Evolutionary conservation across 495 filamentous ascomycete species (phyloP).

Genomic region (Trichoderma gamsii): DNA sequence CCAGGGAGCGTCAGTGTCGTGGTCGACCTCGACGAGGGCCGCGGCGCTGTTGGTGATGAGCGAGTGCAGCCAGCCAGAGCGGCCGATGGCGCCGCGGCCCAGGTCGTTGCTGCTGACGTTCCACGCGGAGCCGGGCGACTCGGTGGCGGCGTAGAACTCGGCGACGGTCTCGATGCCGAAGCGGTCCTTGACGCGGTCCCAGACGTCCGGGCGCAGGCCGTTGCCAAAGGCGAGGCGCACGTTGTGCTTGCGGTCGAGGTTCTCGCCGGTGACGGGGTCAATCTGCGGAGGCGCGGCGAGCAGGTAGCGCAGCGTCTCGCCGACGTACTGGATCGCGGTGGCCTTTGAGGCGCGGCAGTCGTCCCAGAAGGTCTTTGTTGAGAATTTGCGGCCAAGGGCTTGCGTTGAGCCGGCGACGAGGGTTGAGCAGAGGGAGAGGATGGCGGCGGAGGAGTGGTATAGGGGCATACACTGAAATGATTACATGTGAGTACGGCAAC

Average conservation of each 20-base stretch:
- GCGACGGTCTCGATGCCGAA: conserved; percentile 74
- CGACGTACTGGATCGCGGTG: conserved; percentile 89
- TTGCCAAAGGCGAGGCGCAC: conserved; percentile 86
- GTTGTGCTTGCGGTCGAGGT: conserved; percentile 69
- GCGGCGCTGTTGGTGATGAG: conserved; percentile 44
- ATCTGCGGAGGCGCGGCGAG: conserved; percentile 61
- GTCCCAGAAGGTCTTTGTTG: conserved; percentile 72
- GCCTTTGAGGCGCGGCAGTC: conserved; percentile 67
- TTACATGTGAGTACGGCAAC: no score
- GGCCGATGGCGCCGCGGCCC: conserved; percentile 72
- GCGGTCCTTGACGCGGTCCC: conserved; percentile 79
- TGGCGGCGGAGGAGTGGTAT: conserved; percentile 77
- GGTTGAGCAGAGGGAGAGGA: conserved; percentile 60
- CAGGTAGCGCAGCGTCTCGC: conserved; percentile 89
- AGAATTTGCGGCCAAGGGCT: conserved; percentile 74
- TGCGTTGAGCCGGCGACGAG: conserved; percentile 60
- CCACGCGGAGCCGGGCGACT: conserved; percentile 66
- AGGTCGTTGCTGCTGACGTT: conserved; percentile 74
- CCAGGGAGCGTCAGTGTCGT: conserved; percentile 60
- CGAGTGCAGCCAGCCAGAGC: conserved; percentile 58
- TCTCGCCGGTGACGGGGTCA: conserved; percentile 59
- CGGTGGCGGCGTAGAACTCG: conserved; percentile 90
- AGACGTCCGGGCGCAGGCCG: conserved; percentile 86
- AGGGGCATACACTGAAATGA: conserved; percentile 76
- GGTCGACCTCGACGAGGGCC: conserved; percentile 68